Evolutionary conservation across 169 alveolate genomes (phyloP).

Genomic region (Eimeria mitis): DNA sequence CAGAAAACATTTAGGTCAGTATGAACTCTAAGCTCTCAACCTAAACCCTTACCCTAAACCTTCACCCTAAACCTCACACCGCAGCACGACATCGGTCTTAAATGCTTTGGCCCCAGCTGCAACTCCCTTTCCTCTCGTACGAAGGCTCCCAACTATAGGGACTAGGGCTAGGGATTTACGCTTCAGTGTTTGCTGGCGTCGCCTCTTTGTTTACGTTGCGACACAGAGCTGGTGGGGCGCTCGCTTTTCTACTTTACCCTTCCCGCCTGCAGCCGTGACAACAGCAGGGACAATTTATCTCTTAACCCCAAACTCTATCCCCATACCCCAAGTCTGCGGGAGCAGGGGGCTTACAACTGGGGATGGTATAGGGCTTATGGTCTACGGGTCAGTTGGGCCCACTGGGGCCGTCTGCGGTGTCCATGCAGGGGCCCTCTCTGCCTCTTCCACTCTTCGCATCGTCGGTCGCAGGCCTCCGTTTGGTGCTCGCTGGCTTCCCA

Average conservation of each 20-base stretch:
- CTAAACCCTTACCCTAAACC: slow-evolving; percentile 2
- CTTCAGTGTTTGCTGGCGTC: not conserved
- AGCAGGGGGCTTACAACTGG: not conserved
- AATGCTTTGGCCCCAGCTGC: not conserved
- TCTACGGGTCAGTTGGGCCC: not conserved
- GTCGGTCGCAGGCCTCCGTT: not conserved
- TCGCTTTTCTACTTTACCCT: not conserved
- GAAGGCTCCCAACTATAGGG: not conserved
- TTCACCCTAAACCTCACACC: not conserved
- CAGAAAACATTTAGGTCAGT: slow-evolving; percentile 4
- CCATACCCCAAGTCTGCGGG: not conserved
- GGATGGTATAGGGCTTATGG: not conserved
- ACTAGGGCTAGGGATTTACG: not conserved
- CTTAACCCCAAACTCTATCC: not conserved
- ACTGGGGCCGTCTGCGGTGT: slow-evolving; percentile 45
- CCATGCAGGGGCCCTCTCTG: slow-evolving; percentile 4
- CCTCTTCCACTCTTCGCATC: slow-evolving; percentile 14
- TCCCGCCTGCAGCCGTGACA: not conserved
- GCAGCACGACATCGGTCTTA: not conserved
- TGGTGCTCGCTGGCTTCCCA: slow-evolving; percentile 57
- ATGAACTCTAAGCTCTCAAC: not conserved
- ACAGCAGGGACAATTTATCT: not conserved
- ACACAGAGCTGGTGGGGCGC: not conserved
- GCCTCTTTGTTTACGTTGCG: not conserved
- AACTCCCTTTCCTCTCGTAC: not conserved